Evolutionary conservation across 352 stramenopile species (phyloP).

Genomic region (Stramenopiles sp.): DNA sequence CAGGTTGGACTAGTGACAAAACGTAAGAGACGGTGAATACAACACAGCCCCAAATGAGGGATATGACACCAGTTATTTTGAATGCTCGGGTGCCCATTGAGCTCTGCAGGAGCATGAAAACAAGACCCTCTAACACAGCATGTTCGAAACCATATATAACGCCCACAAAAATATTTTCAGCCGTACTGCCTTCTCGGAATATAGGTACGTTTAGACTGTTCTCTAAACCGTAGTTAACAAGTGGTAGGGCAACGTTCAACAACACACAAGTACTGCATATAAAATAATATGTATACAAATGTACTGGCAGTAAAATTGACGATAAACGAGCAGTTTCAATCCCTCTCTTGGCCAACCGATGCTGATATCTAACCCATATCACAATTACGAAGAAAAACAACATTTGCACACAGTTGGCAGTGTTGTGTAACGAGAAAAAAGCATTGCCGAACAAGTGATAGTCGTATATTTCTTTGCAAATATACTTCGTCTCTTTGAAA

Average conservation of each 20-base stretch:
- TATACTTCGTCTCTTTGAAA: too few relatives aligned
- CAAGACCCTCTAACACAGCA: conserved; percentile 2
- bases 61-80: neutral
- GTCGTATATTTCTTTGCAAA: neutral
- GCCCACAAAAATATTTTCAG: neutral
- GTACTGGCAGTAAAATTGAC: neutral
- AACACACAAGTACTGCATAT: neutral
- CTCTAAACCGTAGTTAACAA: neutral
- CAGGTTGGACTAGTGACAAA: neutral
- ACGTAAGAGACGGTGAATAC: neutral
- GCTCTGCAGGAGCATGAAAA: neutral
- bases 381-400: neutral
- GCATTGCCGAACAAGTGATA: neutral
- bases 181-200: neutral
- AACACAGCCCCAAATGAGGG: neutral
- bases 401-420: neutral
- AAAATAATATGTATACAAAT: neutral
- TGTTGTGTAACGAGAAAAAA: neutral
- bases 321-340: neutral
- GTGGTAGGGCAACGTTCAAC: neutral
- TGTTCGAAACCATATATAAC: conserved; percentile 3
- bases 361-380: neutral
- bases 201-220: neutral
- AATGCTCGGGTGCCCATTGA: neutral
- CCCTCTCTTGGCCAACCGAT: neutral